Base-by-base conservation (phyloP, 2,329 filamentous ascomycete genomes). In the Diaporthe eres region DNA sequence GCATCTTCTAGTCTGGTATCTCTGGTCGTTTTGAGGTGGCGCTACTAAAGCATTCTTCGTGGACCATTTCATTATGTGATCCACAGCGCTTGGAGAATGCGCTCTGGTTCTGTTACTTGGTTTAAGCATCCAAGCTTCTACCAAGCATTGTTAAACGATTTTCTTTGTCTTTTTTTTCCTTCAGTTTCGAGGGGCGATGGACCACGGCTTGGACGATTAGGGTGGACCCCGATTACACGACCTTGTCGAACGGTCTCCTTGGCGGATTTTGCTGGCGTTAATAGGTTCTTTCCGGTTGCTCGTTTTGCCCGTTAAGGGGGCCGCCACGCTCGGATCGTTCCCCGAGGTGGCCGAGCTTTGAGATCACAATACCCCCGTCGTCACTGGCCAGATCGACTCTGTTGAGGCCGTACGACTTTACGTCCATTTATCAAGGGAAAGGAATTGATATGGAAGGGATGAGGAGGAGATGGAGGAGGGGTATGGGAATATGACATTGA, bases 401-500 rank as follows among this genome's bases (percentile, higher is more conserved):
- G 51, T 74, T 55, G 74, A 55, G 70, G 74, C 75, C 55, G 61
- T 31, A 58, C 74, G 76, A 75, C 74, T 67, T 73, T 70, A 77
- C 74, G 70, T 77, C 76, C 76, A 73, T 77, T 75, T 58, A 75
- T 71, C 63, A 73, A 60, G 44, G 49, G 67, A 51, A 74, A 31
- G 58, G 47, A 74, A 57, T 39, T n/a, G 7, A 63, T 6, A 17
- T 19, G 65, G 65, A 39, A 70, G 31, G 28, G 44, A 49, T 9
- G 47, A 25, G 28, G 44, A 81, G 78, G 82, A 84, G 77, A 84
- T 85, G 81, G 83, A 82, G 76, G 86, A 87, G 85, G 84, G 84
- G 79, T 86, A 86, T 77, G 71, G 39, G 42, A 53, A 68, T n/a
- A 75, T 42, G 72, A 63, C 39, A 71, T 74, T 67, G 74, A 75